Evolutionary conservation across 164 flowering plant species (phyloP).

Genomic region (Buxus sempervirens): DNA sequence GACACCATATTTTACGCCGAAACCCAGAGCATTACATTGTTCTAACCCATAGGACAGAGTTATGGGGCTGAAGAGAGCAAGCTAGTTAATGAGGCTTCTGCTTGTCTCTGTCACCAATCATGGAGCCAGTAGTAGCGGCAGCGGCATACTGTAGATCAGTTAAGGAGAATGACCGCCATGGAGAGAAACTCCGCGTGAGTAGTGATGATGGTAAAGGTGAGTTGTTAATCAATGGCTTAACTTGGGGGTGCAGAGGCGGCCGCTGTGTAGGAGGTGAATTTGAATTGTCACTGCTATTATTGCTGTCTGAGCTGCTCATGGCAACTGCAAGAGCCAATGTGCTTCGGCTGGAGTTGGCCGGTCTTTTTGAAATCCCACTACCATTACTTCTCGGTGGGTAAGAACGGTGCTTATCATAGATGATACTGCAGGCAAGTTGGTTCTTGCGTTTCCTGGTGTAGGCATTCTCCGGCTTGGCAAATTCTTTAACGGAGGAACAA

Average conservation of each 20-base stretch:
- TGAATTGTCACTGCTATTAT: conserved; percentile 33
- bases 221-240: conserved; percentile 14
- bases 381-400: conserved; percentile 27
- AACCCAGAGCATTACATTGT: too few species aligned
- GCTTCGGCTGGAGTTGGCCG: conserved; percentile 42
- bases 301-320: conserved; percentile 46
- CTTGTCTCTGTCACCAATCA: too few species aligned
- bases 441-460: conserved; percentile 71
- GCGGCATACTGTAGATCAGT: conserved; percentile 44
- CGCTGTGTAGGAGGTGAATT: conserved; percentile 30
- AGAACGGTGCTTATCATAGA: conserved; percentile 39
- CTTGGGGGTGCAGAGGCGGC: conserved; percentile 48
- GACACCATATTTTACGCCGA: too few species aligned
- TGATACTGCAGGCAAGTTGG: conserved; percentile 40
- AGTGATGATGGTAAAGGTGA: conserved; percentile 10
- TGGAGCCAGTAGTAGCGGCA: conserved; percentile 14
- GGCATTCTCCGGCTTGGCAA: conserved; percentile 71
- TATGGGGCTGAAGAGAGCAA: too few species aligned
- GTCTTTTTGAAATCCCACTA: conserved; percentile 72
- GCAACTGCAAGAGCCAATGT: conserved; percentile 58
- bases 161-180: conserved; percentile 46
- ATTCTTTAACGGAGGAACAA: conserved; percentile 45
- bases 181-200: conserved; percentile 22
- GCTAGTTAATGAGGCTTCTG: too few species aligned
- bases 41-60: too few species aligned